A percentile compares a stretch with the other conserved stretches of the same genome.
Conservation (phyloP, 208 protist species). For the Blastocrithidia nonstop region DNA sequence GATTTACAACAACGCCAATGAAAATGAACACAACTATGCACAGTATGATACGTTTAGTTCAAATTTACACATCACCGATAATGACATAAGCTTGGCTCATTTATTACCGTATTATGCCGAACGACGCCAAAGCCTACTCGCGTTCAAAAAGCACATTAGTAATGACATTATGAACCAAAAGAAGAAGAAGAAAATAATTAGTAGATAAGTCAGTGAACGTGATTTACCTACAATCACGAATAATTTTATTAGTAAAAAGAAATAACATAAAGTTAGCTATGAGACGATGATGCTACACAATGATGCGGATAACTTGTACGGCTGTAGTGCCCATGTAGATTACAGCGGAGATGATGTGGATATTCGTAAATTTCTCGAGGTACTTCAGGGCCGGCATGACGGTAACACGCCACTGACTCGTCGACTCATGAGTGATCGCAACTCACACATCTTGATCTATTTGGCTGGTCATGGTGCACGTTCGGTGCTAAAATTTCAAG, state of each 20-base stretch:
- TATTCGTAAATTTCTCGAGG: conserved; percentile 90
- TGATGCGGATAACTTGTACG: conserved; percentile 60
- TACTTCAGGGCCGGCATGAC: conserved; percentile 90
- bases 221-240: too few relatives aligned
- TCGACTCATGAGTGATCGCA: conserved; percentile 84
- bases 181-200: too few relatives aligned
- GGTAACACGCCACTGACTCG: conserved; percentile 83
- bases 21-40: background rate
- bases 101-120: too few relatives aligned
- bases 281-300: background rate
- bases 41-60: background rate
- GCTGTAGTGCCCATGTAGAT: conserved; percentile 91
- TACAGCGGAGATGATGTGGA: conserved; percentile 95
- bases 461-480: conserved; percentile 93
- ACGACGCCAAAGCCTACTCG: too few relatives aligned
- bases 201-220: too few relatives aligned
- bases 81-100: background rate
- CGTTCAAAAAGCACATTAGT: too few relatives aligned
- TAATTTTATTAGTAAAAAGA: background rate
- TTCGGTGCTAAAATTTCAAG: conserved; percentile 96
- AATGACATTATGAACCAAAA: too few relatives aligned
- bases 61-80: background rate
- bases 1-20: conserved; percentile 31
- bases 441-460: conserved; percentile 95
- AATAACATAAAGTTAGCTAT: background rate